These are phyloP conservation scores for Gossypium thurberi DNA, from an alignment of 345 rosid species.

Conservation along the genomic window DNA sequence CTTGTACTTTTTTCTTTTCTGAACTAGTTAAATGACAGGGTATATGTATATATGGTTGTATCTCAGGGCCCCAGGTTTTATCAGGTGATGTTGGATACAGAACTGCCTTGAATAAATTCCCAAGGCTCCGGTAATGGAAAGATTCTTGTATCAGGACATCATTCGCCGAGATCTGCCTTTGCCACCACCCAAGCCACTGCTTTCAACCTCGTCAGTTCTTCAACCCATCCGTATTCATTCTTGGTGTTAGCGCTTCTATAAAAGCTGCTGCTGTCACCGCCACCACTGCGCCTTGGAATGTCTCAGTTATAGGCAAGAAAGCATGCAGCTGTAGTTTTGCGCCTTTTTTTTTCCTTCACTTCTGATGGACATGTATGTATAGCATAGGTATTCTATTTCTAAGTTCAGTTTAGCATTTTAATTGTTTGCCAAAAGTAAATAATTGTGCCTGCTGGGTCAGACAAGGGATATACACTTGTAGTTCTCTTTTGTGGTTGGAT, in stretches of 20 bases:
- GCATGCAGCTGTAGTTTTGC: conserved; percentile 15
- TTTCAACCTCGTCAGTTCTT: background rate
- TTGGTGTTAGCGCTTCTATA: conserved; percentile 2
- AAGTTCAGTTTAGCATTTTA: background rate
- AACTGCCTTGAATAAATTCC: conserved; percentile 25
- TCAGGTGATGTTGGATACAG: conserved; percentile 11
- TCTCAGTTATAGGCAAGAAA: background rate
- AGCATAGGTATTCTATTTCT: conserved; percentile 15
- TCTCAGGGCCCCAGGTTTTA: conserved; percentile 20
- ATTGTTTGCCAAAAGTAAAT: conserved; percentile 4
- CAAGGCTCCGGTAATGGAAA: conserved; percentile 7
- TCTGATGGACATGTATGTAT: conserved; percentile 25
- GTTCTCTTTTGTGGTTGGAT: background rate
- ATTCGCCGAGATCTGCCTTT: conserved; percentile 9
- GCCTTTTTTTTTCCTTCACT: background rate
- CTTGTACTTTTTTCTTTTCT: conserved; percentile 8
- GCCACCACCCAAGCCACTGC: background rate
- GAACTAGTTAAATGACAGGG: conserved; percentile 21
- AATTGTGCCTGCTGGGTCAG: background rate
- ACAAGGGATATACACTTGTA: background rate
- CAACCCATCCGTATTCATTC: conserved; percentile 15
- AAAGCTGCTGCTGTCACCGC: background rate
- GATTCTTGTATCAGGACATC: conserved; percentile 8
- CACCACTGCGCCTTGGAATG: background rate
- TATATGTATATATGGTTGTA: conserved; percentile 20